Evolutionary conservation across 805 yeast species (phyloP).

Genomic region (Saccharomyces eubayanus): DNA sequence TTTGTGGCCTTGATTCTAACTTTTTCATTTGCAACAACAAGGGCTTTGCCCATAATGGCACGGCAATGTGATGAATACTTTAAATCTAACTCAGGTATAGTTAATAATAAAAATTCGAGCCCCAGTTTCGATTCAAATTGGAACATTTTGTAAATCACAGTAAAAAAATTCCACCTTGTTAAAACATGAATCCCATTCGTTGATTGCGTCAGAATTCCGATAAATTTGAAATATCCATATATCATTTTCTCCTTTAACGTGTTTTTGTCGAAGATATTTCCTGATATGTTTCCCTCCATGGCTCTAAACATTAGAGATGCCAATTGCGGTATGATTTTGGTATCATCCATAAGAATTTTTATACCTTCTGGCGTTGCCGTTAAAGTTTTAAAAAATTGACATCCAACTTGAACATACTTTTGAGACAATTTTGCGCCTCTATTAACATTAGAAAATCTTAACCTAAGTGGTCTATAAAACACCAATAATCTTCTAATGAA

Average conservation of each 20-base stretch:
- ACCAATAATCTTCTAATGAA: conserved; percentile 77
- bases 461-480: conserved; percentile 86
- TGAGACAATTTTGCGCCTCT: conserved; percentile 41
- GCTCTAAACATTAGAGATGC: conserved; percentile 65
- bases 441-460: conserved; percentile 55
- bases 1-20: conserved; percentile 53
- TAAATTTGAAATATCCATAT: conserved; percentile 66
- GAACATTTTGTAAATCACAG: conserved; percentile 65
- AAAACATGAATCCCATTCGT: conserved; percentile 58
- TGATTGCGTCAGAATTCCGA: conserved; percentile 62
- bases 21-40: conserved; percentile 44
- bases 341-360: conserved; percentile 53
- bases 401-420: conserved; percentile 62
- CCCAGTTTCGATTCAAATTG: conserved; percentile 43
- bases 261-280: conserved; percentile 60
- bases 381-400: conserved; percentile 61
- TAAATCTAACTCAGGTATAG: conserved; percentile 57
- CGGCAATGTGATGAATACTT: conserved; percentile 57
- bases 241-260: conserved; percentile 58
- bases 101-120: conserved; percentile 44
- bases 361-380: conserved; percentile 59
- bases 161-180: conserved; percentile 79
- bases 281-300: conserved; percentile 34
- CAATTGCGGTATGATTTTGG: conserved; percentile 73
- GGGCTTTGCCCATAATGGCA: conserved; percentile 54